These are phyloP conservation scores for Cladophialophora immunda DNA, from an alignment of 2,329 filamentous ascomycete genomes.

Conservation along the genomic window DNA sequence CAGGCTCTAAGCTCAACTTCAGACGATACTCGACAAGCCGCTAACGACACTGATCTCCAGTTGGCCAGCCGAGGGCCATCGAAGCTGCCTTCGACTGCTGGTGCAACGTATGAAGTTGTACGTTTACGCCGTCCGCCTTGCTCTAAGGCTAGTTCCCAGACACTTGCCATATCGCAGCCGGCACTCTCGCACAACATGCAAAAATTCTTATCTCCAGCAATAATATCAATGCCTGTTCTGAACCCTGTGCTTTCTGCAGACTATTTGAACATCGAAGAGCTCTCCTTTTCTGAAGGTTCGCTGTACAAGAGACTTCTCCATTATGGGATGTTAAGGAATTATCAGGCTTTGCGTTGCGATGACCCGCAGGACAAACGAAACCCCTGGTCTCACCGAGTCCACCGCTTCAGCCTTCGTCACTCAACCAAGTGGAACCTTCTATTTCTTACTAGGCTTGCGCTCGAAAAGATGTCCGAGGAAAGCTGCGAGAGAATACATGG, in stretches of 20 bases:
- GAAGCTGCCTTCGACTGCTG: not conserved
- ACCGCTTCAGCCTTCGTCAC: slow-evolving; percentile 11
- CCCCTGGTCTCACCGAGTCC: slow-evolving; percentile 6
- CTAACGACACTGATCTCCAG: not conserved
- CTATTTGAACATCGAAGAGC: not conserved
- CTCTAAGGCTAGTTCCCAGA: too few species aligned
- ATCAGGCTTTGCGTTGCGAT: slow-evolving; percentile 4
- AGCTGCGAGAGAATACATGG: not conserved
- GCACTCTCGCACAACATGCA: not conserved
- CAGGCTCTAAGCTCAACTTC: not conserved
- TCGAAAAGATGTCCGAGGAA: slow-evolving; percentile 9
- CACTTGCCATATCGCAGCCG: too few species aligned
- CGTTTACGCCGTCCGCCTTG: not conserved
- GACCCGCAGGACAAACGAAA: not conserved
- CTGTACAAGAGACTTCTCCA: not conserved
- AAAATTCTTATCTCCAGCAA: not conserved
- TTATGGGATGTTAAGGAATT: slow-evolving; percentile 7
- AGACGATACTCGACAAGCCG: not conserved
- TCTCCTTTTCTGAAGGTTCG: slow-evolving; percentile 5
- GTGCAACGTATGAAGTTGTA: not conserved
- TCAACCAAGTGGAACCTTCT: slow-evolving; percentile 2
- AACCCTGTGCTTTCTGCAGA: slow-evolving; percentile 2
- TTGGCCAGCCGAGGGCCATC: not conserved
- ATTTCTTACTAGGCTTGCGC: slow-evolving; percentile 7
- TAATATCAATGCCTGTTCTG: not conserved